Evolutionary conservation across 75 land plant genomes (phyloP).

Genomic region (Pinus tabuliformis): DNA sequence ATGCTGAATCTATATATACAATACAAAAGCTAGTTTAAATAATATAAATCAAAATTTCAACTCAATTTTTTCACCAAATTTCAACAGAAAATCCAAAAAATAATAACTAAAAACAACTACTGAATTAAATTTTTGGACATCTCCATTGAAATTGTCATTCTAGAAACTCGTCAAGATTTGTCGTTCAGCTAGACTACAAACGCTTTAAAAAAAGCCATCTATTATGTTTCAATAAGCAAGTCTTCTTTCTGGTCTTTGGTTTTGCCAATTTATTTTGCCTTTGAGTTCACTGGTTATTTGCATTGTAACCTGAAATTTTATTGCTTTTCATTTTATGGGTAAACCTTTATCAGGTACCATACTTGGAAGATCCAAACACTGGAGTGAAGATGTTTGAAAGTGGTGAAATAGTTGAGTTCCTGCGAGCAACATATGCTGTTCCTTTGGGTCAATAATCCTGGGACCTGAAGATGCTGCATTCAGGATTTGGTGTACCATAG

Average conservation of each 20-base stretch:
- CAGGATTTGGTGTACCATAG: too few relatives aligned
- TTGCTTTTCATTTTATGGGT: not conserved
- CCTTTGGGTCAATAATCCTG: not conserved
- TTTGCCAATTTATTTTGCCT: not conserved
- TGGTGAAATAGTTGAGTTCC: conserved; percentile 83
- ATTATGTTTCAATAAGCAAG: not conserved
- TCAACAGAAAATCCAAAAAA: too few relatives aligned
- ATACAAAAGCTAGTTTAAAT: too few relatives aligned
- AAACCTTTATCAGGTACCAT: conserved; percentile 66
- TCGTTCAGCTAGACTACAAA: not conserved
- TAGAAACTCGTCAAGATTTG: not conserved
- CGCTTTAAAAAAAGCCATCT: not conserved
- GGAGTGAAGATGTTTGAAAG: conserved; percentile 96
- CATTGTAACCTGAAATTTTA: not conserved
- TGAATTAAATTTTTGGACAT: not conserved
- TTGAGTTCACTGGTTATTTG: not conserved
- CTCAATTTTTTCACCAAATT: too few relatives aligned
- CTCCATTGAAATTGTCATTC: not conserved
- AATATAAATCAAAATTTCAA: too few relatives aligned
- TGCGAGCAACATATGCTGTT: conserved; percentile 73
- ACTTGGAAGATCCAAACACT: conserved; percentile 94
- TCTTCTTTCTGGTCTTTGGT: not conserved
- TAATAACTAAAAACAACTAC: too few relatives aligned
- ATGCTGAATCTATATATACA: too few relatives aligned
- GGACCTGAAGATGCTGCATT: too few relatives aligned